Base-by-base conservation (phyloP, 805 yeast species). In the Candida methanosorbosa region DNA sequence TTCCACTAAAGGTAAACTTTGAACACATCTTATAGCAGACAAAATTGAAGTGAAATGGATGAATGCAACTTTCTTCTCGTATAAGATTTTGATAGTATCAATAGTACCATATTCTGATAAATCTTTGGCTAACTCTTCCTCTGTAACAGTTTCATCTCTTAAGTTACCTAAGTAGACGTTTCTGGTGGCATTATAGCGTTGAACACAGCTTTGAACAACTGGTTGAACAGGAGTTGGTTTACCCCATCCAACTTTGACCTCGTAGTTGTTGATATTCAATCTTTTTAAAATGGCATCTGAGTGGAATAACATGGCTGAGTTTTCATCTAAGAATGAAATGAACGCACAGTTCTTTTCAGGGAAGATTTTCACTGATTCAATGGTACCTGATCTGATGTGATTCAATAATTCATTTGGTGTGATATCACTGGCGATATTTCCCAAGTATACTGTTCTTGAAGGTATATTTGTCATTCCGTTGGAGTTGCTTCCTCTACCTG, bases 231-330 rank as follows among this genome's bases (percentile, higher is more conserved):
- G 76, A 3, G 80, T 66, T 27, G 86, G 76, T 45, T 81, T 81
- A 16, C 95, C 96, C 97, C 97, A 92, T 11, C 96, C 95, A 39
- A 90, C 72, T 50, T 86, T 75, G 38, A 88, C 75, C 49, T 84
- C 94, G 44, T 81, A 77, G 30, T 85, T 87, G 45, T 75, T 77
- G 39, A 92, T 81, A 28, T 80, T 75, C 42, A 88, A 66, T 53
- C 88, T 75, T 53, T 85, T 86, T 53, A 90, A 68, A 33, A 84
- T 80, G 27, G 95, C 94, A 61, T 88, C 97, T 1, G 95, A 84
- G 58, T 87, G 96, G 63, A 92, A 92, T 44, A 86, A 72, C 39
- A 86, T 66, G 0, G 97, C 97, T 21, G 92, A 73, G 44, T 83
- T 79, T 54, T 81, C 90, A 56, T 87, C 95, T 38, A 90, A 66